Evolutionary conservation across 2,329 filamentous ascomycete genomes (phyloP).

Genomic region (Colletotrichum salicis): DNA sequence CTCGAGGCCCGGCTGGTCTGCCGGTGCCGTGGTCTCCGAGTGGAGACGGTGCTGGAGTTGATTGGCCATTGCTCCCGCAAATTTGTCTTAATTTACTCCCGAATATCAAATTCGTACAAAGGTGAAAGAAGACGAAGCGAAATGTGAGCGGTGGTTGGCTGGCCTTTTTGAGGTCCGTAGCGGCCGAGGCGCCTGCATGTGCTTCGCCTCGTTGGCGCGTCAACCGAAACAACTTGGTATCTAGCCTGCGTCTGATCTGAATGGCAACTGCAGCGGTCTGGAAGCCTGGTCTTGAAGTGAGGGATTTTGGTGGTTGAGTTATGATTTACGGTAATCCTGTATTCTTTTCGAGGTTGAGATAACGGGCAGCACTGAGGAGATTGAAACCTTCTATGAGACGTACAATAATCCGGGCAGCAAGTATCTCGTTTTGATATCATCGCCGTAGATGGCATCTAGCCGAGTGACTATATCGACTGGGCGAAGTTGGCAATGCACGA

Average conservation of each 20-base stretch:
- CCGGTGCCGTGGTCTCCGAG: not conserved
- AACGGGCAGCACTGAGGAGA: too few species aligned
- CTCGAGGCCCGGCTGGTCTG: constrained; percentile 18
- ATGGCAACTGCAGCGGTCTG: not conserved
- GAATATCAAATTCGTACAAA: too few species aligned
- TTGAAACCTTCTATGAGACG: too few species aligned
- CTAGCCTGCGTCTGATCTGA: not conserved
- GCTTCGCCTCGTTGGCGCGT: not conserved
- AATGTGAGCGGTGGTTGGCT: not conserved
- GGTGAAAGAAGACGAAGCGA: too few species aligned
- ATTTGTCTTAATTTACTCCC: not conserved
- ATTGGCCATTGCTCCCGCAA: not conserved
- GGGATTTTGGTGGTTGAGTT: too few species aligned
- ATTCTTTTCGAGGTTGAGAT: too few species aligned
- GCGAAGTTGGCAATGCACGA: not conserved
- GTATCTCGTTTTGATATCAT: too few species aligned
- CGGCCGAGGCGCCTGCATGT: not conserved
- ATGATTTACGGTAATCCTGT: too few species aligned
- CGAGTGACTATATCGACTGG: not conserved
- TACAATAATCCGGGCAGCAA: too few species aligned
- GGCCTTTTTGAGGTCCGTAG: not conserved
- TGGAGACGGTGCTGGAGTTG: not conserved
- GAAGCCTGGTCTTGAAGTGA: too few species aligned
- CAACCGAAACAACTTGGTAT: not conserved
- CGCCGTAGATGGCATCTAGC: too few species aligned